A percentile compares a stretch with the other conserved stretches of the same genome.
These are phyloP conservation scores for Endothia cerciana DNA, from an alignment of 2,329 filamentous ascomycete species.

Conservation along the genomic window DNA sequence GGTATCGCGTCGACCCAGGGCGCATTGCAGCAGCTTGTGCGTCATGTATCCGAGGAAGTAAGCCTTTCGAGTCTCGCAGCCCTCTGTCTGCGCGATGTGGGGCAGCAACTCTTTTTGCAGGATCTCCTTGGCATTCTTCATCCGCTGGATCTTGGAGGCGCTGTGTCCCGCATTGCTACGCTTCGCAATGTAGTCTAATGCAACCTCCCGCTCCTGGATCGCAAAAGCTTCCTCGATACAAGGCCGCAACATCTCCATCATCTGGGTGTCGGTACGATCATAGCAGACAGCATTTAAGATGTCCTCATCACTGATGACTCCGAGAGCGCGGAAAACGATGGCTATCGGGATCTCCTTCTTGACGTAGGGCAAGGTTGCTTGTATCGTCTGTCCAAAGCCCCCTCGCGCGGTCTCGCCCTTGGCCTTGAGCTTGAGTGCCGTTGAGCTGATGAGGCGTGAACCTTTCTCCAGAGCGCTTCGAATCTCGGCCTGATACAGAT, in stretches of 20 bases:
- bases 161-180: constrained; percentile 75
- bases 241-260: constrained; percentile 96
- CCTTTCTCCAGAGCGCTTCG: constrained; percentile 96
- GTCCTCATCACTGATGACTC: constrained; percentile 95
- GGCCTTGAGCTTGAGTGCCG: constrained; percentile 86
- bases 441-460: constrained; percentile 88
- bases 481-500: constrained; percentile 93
- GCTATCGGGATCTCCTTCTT: constrained; percentile 92
- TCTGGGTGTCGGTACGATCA: constrained; percentile 90
- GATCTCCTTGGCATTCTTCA: constrained; percentile 90
- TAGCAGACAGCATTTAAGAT: constrained; percentile 98
- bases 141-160: constrained; percentile 81
- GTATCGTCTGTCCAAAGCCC: constrained; percentile 84
- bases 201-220: constrained; percentile 92
- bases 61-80: constrained; percentile 92
- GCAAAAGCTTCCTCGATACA: constrained; percentile 97
- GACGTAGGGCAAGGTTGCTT: constrained; percentile 90
- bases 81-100: constrained; percentile 93
- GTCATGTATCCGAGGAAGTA: constrained; percentile 99
- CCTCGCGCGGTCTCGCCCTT: constrained; percentile 82
- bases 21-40: constrained; percentile 90
- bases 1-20: constrained; percentile 87
- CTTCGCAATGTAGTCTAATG: constrained; percentile 93
- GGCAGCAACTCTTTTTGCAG: constrained; percentile 96
- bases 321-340: constrained; percentile 92